These are phyloP conservation scores for Dothideomycetidae sp. DNA, from an alignment of 2,329 filamentous ascomycete genomes.

Conservation along the genomic window DNA sequence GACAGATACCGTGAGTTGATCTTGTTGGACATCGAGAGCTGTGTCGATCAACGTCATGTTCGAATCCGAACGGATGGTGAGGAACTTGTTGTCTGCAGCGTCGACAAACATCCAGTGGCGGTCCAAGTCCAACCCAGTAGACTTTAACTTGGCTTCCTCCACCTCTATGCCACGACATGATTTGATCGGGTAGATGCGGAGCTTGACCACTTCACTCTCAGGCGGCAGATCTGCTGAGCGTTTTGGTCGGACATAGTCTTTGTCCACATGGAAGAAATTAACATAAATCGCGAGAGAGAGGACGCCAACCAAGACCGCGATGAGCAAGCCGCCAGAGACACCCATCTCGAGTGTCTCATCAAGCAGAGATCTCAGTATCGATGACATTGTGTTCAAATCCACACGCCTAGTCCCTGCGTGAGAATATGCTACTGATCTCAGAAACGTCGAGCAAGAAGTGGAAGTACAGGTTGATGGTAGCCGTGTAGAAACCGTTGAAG, in stretches of 20 bases:
- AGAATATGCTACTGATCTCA: too few species aligned
- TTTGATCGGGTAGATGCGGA: constrained; percentile 51
- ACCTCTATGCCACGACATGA: constrained; percentile 50
- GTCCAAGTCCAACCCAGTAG: constrained; percentile 46
- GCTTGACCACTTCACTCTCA: constrained; percentile 29
- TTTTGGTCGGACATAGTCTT: constrained; percentile 14
- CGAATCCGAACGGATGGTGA: constrained; percentile 48
- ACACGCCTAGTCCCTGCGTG: too few species aligned
- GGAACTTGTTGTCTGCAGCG: constrained; percentile 38
- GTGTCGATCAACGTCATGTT: constrained; percentile 50
- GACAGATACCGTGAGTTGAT: constrained; percentile 36
- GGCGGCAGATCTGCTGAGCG: constrained; percentile 21
- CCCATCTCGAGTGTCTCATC: too few species aligned
- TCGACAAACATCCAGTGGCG: constrained; percentile 54
- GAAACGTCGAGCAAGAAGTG: too few species aligned
- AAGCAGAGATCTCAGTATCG: too few species aligned
- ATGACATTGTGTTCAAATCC: too few species aligned
- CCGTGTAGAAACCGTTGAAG: too few species aligned
- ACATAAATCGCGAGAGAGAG: constrained; percentile 16
- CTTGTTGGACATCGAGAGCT: constrained; percentile 28
- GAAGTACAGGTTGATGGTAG: too few species aligned
- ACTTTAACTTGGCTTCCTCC: constrained; percentile 35
- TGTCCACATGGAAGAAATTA: constrained; percentile 13
- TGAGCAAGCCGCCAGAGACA: constrained; percentile 15
- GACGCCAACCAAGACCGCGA: constrained; percentile 16